Conservation (phyloP, 2,329 filamentous ascomycete species). For the Penicillium fuscoglaucum region DNA sequence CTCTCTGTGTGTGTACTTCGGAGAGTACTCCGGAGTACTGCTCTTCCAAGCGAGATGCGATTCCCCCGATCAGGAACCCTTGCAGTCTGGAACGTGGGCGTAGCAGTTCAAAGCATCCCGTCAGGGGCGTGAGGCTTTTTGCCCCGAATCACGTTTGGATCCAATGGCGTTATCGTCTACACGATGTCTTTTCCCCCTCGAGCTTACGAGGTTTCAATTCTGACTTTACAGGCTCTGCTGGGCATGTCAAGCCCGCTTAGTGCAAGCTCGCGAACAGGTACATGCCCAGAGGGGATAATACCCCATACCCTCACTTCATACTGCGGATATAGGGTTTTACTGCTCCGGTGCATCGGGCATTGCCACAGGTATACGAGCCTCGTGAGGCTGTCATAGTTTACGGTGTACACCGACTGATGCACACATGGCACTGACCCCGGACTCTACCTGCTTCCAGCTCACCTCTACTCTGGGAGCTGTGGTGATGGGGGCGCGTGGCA, state of each 20-base stretch:
- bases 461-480: neutral
- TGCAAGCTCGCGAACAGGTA: conserved; percentile 4
- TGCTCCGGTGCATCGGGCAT: conserved; percentile 4
- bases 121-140: neutral
- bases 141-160: neutral
- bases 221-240: neutral
- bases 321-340: neutral
- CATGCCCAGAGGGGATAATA: neutral
- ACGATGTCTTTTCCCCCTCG: neutral
- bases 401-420: conserved; percentile 23
- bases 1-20: neutral
- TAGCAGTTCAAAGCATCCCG: conserved; percentile 13
- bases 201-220: neutral
- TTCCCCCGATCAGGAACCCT: conserved; percentile 15
- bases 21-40: neutral
- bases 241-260: neutral
- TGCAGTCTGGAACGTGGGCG: conserved; percentile 25
- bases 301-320: neutral
- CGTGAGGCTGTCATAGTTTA: conserved; percentile 2
- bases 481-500: neutral
- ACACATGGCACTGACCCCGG: conserved; percentile 22
- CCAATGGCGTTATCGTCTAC: neutral
- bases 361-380: conserved; percentile 7
- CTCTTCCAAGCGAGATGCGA: conserved; percentile 12
- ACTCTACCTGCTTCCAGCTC: neutral